Evolutionary conservation across 2,329 filamentous ascomycete genomes (phyloP).

Genomic region (Sclerotinia nivalis): DNA sequence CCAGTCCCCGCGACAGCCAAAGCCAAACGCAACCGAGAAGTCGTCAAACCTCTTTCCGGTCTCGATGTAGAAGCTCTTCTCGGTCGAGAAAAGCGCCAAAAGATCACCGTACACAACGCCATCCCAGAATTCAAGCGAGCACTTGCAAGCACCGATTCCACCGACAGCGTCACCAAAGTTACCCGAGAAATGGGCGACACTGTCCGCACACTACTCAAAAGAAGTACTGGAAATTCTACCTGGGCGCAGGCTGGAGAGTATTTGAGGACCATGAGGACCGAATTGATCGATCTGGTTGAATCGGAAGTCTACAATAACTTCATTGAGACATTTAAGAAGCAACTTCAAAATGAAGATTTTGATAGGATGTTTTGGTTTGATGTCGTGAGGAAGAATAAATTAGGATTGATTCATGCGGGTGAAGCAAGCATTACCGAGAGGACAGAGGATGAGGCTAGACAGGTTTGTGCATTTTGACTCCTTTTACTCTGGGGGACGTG

Average conservation of each 20-base stretch:
- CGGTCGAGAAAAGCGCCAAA: conserved; percentile 53
- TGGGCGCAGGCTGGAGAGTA: conserved; percentile 77
- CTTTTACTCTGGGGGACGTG: neutral
- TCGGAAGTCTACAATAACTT: conserved; percentile 76
- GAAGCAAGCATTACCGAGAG: conserved; percentile 66
- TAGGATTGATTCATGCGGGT: conserved; percentile 71
- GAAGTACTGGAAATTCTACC: conserved; percentile 72
- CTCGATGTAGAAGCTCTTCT: conserved; percentile 84
- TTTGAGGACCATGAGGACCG: conserved; percentile 74
- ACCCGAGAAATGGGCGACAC: conserved; percentile 74
- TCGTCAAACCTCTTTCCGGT: conserved; percentile 81
- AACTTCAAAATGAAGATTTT: conserved; percentile 67
- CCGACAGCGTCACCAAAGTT: conserved; percentile 64
- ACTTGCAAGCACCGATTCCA: conserved; percentile 60
- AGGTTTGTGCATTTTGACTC: conserved; percentile 1
- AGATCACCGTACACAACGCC: conserved; percentile 68
- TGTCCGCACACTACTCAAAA: conserved; percentile 65
- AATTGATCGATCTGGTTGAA: conserved; percentile 73
- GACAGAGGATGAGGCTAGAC: conserved; percentile 64
- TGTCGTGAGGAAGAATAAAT: conserved; percentile 58
- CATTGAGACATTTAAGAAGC: conserved; percentile 68
- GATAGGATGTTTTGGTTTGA: conserved; percentile 80
- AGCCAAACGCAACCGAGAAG: conserved; percentile 65
- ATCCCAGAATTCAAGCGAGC: conserved; percentile 89
- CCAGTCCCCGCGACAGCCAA: conserved; percentile 77